phyloP scores from a whole-genome alignment of 1,139 yeast species.

The Yamadazyma sp. region DNA sequence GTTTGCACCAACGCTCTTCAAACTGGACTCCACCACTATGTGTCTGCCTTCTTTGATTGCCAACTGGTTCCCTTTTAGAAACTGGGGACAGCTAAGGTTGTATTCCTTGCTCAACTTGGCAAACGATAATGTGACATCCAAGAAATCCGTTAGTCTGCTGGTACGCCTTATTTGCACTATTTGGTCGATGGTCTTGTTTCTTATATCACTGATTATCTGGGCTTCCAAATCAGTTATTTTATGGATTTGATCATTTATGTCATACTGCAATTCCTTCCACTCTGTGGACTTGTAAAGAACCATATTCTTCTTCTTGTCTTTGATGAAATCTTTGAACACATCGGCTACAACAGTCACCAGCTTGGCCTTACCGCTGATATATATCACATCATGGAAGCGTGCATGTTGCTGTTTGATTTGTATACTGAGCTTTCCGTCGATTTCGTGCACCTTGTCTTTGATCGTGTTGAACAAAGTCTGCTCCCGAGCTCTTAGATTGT shows the following conservation, averaged over 20 bases:
- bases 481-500: constrained; percentile 26
- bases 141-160: constrained; percentile 54
- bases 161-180: constrained; percentile 45
- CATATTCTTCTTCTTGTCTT: constrained; percentile 30
- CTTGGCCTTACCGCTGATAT: constrained; percentile 33
- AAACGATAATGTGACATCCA: constrained; percentile 77
- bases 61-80: constrained; percentile 42
- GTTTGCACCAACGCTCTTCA: constrained; percentile 46
- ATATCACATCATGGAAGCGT: constrained; percentile 31
- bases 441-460: constrained; percentile 17
- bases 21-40: constrained; percentile 81
- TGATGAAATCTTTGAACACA: constrained; percentile 20
- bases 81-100: constrained; percentile 67
- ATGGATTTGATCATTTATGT: constrained; percentile 24
- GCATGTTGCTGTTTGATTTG: constrained; percentile 32
- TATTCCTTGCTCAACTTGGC: constrained; percentile 68
- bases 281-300: constrained; percentile 30
- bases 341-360: constrained; percentile 22
- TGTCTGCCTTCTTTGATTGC: constrained; percentile 69
- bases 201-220: constrained; percentile 41
- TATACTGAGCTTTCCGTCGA: constrained; percentile 32
- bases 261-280: constrained; percentile 34
- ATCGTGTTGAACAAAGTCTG: constrained; percentile 20
- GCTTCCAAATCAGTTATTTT: constrained; percentile 43
- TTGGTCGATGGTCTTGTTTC: constrained; percentile 35